phyloP scores from a whole-genome alignment of 106 monocot genomes.

The Narthecium ossifragum region DNA sequence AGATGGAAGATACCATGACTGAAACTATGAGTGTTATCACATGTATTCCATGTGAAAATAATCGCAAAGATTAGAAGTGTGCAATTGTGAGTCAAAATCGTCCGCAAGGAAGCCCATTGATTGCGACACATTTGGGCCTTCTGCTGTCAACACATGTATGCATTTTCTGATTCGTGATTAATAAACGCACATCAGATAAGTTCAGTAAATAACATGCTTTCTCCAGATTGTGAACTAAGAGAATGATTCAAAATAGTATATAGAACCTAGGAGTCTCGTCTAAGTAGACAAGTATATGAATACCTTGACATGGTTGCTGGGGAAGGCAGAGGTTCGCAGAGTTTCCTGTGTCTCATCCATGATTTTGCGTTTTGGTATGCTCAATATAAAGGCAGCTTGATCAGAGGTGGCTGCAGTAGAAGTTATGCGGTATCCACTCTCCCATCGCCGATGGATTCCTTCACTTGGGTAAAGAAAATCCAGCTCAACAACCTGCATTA shows the following conservation, averaged over 20 bases:
- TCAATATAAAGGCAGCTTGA: slow-evolving; percentile 91
- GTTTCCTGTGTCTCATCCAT: slow-evolving; percentile 93
- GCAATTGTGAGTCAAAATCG: too few species aligned
- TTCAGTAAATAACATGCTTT: background rate
- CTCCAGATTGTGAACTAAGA: background rate
- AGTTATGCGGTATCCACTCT: slow-evolving; percentile 91
- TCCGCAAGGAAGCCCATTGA: too few species aligned
- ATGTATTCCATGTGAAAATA: too few species aligned
- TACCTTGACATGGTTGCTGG: slow-evolving; percentile 96
- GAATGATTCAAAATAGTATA: background rate
- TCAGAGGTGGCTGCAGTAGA: slow-evolving; percentile 89
- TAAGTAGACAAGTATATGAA: background rate
- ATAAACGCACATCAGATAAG: background rate
- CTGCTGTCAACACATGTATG: background rate
- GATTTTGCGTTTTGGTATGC: slow-evolving; percentile 78
- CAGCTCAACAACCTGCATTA: slow-evolving; percentile 76
- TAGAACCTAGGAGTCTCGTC: background rate
- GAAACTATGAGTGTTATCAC: too few species aligned
- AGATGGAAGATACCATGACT: too few species aligned
- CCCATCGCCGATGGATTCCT: slow-evolving; percentile 93
- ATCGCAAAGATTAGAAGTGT: too few species aligned
- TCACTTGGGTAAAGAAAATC: slow-evolving; percentile 99
- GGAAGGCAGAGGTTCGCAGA: slow-evolving; percentile 91
- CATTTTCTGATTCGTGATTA: background rate
- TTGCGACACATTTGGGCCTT: background rate